phyloP scores from a whole-genome alignment of 192 early-diverging fungal species.

The Spizellomyces punctatus region DNA sequence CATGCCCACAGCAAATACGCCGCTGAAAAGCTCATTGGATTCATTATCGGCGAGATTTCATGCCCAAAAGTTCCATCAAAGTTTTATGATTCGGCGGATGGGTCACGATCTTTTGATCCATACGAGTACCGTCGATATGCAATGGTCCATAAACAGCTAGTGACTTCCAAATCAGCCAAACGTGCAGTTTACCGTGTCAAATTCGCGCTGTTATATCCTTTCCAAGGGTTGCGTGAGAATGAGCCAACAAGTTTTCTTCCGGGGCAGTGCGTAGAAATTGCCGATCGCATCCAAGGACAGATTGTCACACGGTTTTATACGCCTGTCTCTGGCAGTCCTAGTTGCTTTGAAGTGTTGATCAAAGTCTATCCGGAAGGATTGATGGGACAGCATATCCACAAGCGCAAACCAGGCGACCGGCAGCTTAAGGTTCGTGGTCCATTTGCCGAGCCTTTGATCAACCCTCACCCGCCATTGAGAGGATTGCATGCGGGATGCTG shows the following conservation, averaged over 20 bases:
- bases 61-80: background rate
- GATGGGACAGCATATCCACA: slow-evolving; percentile 3
- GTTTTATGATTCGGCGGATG: background rate
- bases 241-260: slow-evolving; percentile 33
- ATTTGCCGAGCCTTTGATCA: slow-evolving; percentile 31
- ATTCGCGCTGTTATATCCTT: slow-evolving; percentile 43
- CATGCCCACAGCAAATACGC: slow-evolving; percentile 34
- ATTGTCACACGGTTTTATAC: slow-evolving; percentile 34
- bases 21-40: slow-evolving; percentile 18
- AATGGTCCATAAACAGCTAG: slow-evolving; percentile 22
- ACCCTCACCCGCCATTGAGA: slow-evolving; percentile 15
- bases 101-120: slow-evolving; percentile 29
- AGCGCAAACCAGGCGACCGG: slow-evolving; percentile 30
- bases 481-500: slow-evolving; percentile 4
- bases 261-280: slow-evolving; percentile 45
- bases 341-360: slow-evolving; percentile 35
- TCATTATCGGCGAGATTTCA: slow-evolving; percentile 35
- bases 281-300: slow-evolving; percentile 29
- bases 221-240: slow-evolving; percentile 21
- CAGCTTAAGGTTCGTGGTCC: slow-evolving; percentile 43
- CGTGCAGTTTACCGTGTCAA: slow-evolving; percentile 26
- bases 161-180: background rate
- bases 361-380: slow-evolving; percentile 25
- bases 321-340: slow-evolving; percentile 26
- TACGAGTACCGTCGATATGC: slow-evolving; percentile 47